Conservation (phyloP, 495 filamentous ascomycete genomes). For the Pyronema domesticum region DNA sequence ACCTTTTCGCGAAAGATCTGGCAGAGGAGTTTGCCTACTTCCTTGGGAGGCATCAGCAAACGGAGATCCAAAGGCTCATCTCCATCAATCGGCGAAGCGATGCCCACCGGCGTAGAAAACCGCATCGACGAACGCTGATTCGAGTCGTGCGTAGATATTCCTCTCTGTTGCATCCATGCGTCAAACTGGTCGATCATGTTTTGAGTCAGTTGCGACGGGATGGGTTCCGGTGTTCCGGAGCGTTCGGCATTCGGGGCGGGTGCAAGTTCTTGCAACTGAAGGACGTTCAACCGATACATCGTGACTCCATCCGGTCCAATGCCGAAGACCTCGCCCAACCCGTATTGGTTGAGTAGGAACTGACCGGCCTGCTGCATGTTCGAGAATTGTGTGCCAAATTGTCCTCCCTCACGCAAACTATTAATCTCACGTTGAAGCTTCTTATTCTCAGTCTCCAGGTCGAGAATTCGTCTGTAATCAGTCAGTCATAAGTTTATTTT, state of each 20-base stretch:
- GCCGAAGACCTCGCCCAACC: background rate
- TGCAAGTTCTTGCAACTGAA: background rate
- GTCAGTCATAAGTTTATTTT: background rate
- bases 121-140: no score
- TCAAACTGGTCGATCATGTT: background rate
- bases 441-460: conserved; percentile 14
- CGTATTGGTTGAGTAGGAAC: background rate
- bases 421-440: conserved; percentile 19
- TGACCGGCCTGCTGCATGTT: background rate
- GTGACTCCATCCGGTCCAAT: background rate
- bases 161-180: background rate
- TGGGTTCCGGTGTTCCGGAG: background rate
- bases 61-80: conserved; percentile 21
- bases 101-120: background rate
- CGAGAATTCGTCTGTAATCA: conserved; percentile 13
- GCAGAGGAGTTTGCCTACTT: conserved; percentile 12
- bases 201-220: background rate
- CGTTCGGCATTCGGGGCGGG: background rate
- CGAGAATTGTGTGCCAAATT: background rate
- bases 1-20: conserved; percentile 17
- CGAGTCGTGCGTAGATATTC: no score
- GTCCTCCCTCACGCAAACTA: background rate
- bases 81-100: conserved; percentile 3
- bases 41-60: conserved; percentile 17
- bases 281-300: background rate